Base-by-base conservation (phyloP, 352 stramenopile species). In the Globisporangium uncinulatum region DNA sequence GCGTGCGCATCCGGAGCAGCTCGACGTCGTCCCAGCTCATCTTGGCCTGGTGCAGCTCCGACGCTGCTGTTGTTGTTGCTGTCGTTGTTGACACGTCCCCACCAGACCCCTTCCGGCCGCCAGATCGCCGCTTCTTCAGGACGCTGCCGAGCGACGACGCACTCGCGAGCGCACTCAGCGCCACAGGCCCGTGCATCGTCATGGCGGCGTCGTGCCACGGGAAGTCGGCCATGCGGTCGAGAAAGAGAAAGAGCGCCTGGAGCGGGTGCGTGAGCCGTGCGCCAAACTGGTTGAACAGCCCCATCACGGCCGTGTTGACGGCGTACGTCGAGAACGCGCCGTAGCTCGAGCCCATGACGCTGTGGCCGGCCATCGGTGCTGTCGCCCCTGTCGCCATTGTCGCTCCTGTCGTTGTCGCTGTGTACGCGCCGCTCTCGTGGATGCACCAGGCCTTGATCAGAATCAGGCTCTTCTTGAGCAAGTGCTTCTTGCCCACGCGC, bases 401-500 rank as follows among this genome's bases (percentile, higher is more conserved):
- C 36, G 56, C 46, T 1, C 3, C 32, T 17, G 19, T 14, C 51
- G 49, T 15, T 14, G 52, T n/a, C 41, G 60, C 37, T 31, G 60
- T 88, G 65, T 87, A 95, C 37, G 70, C 61, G 17, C 73, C 67
- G 32, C 81, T 94, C 67, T 97, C 89, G 53, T 94, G 86, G 21
- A 86, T 74, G 61, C 87, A 96, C 89, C 89, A 97, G 4, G 86
- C 79, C 70, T 96, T 96, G 61, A 97, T 86, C 57, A 96, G 67
- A 13, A 97, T 76, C 36, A 97, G 55, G 65, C 79, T 94, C 59
- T 82, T 78, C 69, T 97, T 96, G 58, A 97, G 78, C 61, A 97
- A 65, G 62, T 95, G 85, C 29, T 83, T 42, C n/a, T 78, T 70
- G 3, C 83, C 85, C 0, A 96, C 76, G 44, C 84, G 79, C 43